phyloP scores from a whole-genome alignment of 192 early-diverging fungal genomes.

The Coemansia sp. region DNA sequence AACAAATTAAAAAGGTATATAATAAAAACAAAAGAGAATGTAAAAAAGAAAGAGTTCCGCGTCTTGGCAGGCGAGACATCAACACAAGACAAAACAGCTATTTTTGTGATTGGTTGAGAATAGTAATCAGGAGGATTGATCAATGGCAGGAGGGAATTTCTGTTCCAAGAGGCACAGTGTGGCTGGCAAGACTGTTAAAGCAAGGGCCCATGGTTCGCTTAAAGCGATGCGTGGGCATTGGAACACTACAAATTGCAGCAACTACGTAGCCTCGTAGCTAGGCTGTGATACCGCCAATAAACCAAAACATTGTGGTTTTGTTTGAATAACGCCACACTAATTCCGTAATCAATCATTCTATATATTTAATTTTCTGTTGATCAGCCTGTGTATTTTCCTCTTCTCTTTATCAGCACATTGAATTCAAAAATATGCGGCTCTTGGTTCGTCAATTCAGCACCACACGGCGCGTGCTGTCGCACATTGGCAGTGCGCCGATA shows the following conservation, averaged over 20 bases:
- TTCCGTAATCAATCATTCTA: not conserved
- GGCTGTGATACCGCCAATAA: not conserved
- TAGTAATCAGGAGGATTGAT: not conserved
- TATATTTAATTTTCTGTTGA: not conserved
- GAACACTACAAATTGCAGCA: too few species aligned
- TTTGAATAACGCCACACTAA: not conserved
- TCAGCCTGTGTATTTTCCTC: not conserved
- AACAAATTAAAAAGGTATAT: constrained; percentile 1
- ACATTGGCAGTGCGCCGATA: constrained; percentile 79
- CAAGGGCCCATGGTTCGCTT: too few species aligned
- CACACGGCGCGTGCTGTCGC: constrained; percentile 51
- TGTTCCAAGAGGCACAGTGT: too few species aligned
- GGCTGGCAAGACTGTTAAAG: too few species aligned
- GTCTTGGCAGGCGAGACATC: not conserved
- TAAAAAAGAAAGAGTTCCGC: not conserved
- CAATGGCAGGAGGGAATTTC: too few species aligned
- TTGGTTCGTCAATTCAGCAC: constrained; percentile 23
- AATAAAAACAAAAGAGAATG: too few species aligned
- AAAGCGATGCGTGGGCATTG: too few species aligned
- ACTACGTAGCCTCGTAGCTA: too few species aligned
- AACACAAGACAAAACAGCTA: not conserved
- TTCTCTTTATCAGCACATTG: not conserved
- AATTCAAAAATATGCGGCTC: not conserved
- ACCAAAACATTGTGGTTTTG: not conserved
- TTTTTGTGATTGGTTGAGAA: not conserved